Conservation (phyloP, 805 yeast genomes). For the Metschnikowia bowlesiae region DNA sequence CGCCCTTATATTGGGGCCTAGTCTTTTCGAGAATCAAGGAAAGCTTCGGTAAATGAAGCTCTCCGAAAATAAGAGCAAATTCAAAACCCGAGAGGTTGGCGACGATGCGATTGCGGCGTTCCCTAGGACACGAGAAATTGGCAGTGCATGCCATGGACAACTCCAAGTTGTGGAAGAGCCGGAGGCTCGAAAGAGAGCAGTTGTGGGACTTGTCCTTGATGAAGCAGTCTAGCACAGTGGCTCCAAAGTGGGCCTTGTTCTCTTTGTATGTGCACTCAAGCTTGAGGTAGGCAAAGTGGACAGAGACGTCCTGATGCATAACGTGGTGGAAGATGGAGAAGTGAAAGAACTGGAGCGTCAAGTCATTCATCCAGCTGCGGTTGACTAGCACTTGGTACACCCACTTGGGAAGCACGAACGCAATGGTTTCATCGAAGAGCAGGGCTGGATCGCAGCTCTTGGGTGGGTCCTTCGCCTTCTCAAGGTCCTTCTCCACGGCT, state of each 20-base stretch:
- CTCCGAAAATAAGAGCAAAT: conserved; percentile 4
- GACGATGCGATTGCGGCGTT: neutral
- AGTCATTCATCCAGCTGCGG: conserved; percentile 14
- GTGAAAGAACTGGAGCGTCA: conserved; percentile 12
- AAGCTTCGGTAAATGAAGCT: conserved; percentile 10
- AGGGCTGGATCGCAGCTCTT: neutral
- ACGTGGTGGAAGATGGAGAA: conserved; percentile 13
- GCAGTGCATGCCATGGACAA: conserved; percentile 5
- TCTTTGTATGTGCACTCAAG: conserved; percentile 8
- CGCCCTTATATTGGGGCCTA: neutral
- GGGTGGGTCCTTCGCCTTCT: neutral
- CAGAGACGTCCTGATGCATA: conserved; percentile 7
- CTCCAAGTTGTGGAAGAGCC: conserved; percentile 15
- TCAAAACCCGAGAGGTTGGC: conserved; percentile 9
- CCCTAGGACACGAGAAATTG: conserved; percentile 5
- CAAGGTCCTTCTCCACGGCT: neutral
- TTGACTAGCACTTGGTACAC: conserved; percentile 5
- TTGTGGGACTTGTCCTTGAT: conserved; percentile 4
- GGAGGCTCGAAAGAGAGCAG: conserved; percentile 1
- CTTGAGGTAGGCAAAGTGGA: conserved; percentile 15
- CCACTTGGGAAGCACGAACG: conserved; percentile 5
- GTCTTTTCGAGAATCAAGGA: conserved; percentile 5
- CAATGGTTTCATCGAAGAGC: neutral
- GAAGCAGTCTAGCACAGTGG: conserved; percentile 12
- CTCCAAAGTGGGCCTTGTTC: conserved; percentile 1